Conservation (phyloP, 1,284 basidiomycete genomes). For the Phellopilus nigrolimitatus region DNA sequence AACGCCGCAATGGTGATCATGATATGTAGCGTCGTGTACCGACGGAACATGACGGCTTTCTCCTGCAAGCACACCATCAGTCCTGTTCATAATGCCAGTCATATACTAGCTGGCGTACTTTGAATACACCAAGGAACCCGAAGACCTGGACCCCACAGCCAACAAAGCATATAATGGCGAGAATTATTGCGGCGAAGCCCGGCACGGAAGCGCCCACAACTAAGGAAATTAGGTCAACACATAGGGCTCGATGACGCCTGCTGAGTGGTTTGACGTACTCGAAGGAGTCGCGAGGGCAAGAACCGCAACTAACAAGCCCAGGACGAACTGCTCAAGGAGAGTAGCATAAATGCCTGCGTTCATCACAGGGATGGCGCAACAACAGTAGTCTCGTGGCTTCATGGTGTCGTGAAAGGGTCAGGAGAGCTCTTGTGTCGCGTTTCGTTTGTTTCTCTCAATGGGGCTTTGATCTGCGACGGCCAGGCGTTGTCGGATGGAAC, state of each 20-base stretch:
- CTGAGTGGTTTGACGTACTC: slow-evolving; percentile 45
- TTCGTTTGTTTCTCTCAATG: no score
- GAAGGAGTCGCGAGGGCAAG: slow-evolving; percentile 75
- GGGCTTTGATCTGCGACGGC: no score
- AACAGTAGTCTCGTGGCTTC: slow-evolving; percentile 74
- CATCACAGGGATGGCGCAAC: slow-evolving; percentile 79
- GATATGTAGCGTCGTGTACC: slow-evolving; percentile 70
- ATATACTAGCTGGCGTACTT: slow-evolving; percentile 41
- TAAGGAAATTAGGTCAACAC: slow-evolving; percentile 29
- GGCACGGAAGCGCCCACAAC: slow-evolving; percentile 84
- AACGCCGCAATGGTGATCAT: slow-evolving; percentile 58
- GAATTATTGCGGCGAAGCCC: slow-evolving; percentile 64
- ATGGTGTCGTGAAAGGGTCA: no score
- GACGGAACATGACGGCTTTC: slow-evolving; percentile 67
- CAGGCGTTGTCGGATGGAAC: no score
- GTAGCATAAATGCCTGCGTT: slow-evolving; percentile 86
- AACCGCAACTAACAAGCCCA: slow-evolving; percentile 69
- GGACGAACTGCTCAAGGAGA: slow-evolving; percentile 67
- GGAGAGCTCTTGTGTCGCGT: slow-evolving; percentile 27
- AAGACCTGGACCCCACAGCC: slow-evolving; percentile 69
- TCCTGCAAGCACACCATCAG: slow-evolving; percentile 46
- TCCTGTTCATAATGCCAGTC: slow-evolving; percentile 1
- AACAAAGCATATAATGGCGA: slow-evolving; percentile 72
- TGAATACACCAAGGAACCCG: slow-evolving; percentile 78
- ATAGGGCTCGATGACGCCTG: slow-evolving; percentile 17